phyloP scores from a whole-genome alignment of 2,329 filamentous ascomycete genomes.

The Fusarium tjaetaba region DNA sequence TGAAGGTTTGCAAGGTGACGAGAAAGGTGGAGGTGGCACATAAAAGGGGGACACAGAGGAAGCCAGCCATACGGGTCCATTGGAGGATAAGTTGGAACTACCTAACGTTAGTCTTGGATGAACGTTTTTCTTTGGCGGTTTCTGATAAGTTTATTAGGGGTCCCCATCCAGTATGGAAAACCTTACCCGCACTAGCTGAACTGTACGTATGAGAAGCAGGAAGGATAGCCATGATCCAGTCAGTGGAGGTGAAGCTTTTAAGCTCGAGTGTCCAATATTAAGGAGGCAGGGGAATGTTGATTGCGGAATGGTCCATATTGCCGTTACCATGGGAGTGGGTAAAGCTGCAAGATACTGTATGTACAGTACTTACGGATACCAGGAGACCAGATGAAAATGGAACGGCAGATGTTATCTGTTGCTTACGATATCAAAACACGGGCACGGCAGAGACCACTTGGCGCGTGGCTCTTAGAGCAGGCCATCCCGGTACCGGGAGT shows the following conservation, averaged over 20 bases:
- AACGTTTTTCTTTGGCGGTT: not conserved
- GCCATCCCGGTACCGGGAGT: not conserved
- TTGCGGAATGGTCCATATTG: slow-evolving; percentile 3
- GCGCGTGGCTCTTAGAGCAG: not conserved
- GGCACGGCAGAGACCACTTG: not conserved
- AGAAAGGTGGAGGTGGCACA: not conserved
- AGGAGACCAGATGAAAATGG: slow-evolving; percentile 9
- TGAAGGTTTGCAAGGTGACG: not conserved
- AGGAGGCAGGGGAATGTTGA: not conserved
- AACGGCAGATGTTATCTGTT: slow-evolving; percentile 5
- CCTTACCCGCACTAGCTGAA: not conserved
- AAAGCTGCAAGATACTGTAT: slow-evolving; percentile 2
- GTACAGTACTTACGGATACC: not conserved
- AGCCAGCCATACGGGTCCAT: not conserved
- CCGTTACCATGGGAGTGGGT: slow-evolving; percentile 8
- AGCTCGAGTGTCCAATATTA: not conserved
- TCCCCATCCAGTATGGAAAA: not conserved
- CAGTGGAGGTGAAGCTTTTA: not conserved
- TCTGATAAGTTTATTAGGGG: not conserved
- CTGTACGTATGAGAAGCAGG: not conserved
- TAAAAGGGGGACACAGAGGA: not conserved
- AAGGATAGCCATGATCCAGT: not conserved
- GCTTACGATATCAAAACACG: not conserved
- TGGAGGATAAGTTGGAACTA: not conserved
- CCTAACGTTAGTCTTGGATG: not conserved